Percentiles rank a stretch among this genome's conserved stretches.
These are phyloP conservation scores for Fusarium dlaminii DNA, from an alignment of 2,329 filamentous ascomycete genomes.

Conservation along the genomic window DNA sequence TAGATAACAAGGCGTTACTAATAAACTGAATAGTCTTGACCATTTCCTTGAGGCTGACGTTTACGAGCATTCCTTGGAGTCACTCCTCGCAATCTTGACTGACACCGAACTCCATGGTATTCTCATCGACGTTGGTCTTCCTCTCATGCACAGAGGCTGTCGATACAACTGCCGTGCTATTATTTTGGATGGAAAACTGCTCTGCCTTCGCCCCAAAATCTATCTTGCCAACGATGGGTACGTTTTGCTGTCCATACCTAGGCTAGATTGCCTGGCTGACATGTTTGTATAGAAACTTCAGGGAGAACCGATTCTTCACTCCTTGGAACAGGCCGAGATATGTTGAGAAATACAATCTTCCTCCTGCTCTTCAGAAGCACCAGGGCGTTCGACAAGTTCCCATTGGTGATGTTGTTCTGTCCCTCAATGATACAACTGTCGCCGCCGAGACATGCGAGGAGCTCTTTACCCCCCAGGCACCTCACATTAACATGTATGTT, in stretches of 20 bases:
- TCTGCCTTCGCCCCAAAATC: slow-evolving; percentile 78
- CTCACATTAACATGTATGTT: slow-evolving; percentile 28
- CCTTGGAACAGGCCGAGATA: slow-evolving; percentile 51
- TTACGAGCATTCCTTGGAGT: slow-evolving; percentile 47
- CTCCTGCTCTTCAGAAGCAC: slow-evolving; percentile 65
- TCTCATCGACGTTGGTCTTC: slow-evolving; percentile 48
- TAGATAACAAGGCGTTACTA: background rate
- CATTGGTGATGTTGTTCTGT: slow-evolving; percentile 54
- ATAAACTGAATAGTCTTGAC: slow-evolving; percentile 60
- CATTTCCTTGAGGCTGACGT: slow-evolving; percentile 65
- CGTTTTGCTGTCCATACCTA: background rate
- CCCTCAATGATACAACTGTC: slow-evolving; percentile 51
- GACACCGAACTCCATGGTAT: slow-evolving; percentile 51
- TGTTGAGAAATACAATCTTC: slow-evolving; percentile 54
- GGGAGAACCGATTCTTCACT: slow-evolving; percentile 54
- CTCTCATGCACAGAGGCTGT: slow-evolving; percentile 53
- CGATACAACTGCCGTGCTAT: slow-evolving; percentile 52
- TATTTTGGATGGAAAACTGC: slow-evolving; percentile 68
- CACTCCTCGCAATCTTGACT: slow-evolving; percentile 46
- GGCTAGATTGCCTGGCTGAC: background rate
- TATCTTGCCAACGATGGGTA: slow-evolving; percentile 73
- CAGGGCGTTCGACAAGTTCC: slow-evolving; percentile 49
- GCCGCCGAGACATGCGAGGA: slow-evolving; percentile 55
- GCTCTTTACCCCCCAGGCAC: slow-evolving; percentile 34
- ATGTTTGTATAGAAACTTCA: slow-evolving; percentile 39